These are phyloP conservation scores for Colletotrichum sp. DNA, from an alignment of 2,329 filamentous ascomycete species.

Conservation along the genomic window DNA sequence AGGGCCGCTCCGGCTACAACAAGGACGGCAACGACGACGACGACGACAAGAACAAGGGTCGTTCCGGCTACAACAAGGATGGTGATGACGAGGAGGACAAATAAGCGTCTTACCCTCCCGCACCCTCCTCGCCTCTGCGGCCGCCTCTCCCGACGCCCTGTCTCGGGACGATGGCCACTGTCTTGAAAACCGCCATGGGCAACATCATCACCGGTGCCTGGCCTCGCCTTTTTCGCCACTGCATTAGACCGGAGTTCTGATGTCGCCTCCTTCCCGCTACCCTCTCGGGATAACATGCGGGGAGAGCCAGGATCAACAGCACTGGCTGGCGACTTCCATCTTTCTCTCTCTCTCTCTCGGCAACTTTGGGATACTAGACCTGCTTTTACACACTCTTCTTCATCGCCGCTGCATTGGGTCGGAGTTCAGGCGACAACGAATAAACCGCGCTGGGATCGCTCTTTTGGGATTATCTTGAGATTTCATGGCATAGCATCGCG, in stretches of 20 bases:
- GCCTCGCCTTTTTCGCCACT: not conserved
- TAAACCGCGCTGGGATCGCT: not conserved
- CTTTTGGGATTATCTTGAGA: not conserved
- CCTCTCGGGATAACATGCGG: not conserved
- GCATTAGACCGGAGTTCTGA: slow-evolving; percentile 19
- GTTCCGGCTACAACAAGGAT: slow-evolving; percentile 53
- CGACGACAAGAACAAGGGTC: slow-evolving; percentile 43
- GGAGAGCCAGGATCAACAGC: not conserved
- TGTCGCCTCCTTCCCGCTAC: not conserved
- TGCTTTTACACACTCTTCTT: not conserved
- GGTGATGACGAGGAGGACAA: slow-evolving; percentile 41
- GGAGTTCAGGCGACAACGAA: not conserved
- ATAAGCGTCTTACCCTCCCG: slow-evolving; percentile 21
- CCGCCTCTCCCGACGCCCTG: not conserved
- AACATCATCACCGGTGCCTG: not conserved
- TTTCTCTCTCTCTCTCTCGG: not conserved
- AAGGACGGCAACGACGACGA: slow-evolving; percentile 37
- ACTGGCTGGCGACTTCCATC: not conserved
- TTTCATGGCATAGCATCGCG: not conserved
- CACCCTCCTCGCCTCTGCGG: not conserved
- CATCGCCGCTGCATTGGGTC: slow-evolving; percentile 1
- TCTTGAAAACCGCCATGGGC: not conserved
- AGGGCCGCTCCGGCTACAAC: slow-evolving; percentile 48
- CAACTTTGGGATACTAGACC: not conserved
- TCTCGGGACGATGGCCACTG: not conserved